phyloP scores from a whole-genome alignment of 169 alveolate genomes.

The Plasmodium adleri region DNA sequence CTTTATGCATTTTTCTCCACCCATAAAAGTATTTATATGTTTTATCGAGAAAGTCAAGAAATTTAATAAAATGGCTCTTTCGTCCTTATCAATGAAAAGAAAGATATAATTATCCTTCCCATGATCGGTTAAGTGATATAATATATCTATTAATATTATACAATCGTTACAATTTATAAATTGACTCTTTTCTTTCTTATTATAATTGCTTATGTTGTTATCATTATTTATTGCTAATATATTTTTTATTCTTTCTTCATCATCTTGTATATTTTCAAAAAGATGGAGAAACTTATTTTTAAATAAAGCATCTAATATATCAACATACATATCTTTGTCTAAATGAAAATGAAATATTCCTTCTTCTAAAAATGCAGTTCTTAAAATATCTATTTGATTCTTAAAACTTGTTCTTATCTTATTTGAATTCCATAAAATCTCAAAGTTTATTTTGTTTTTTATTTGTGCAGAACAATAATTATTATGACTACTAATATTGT shows the following conservation, averaged over 20 bases:
- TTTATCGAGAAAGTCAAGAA: constrained; percentile 35
- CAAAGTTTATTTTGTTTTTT: constrained; percentile 74
- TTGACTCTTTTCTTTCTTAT: background rate
- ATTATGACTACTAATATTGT: background rate
- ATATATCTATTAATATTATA: constrained; percentile 43
- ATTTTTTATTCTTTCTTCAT: constrained; percentile 7
- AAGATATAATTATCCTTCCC: constrained; percentile 64
- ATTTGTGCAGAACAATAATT: constrained; percentile 13
- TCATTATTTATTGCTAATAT: background rate
- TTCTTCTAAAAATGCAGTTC: constrained; percentile 76
- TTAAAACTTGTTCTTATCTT: constrained; percentile 49
- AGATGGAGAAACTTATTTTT: constrained; percentile 33
- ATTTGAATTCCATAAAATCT: constrained; percentile 69
- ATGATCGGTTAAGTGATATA: constrained; percentile 41
- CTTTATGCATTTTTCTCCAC: constrained; percentile 58
- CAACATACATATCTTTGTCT: constrained; percentile 69
- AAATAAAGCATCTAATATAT: constrained; percentile 57
- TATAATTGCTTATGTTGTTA: background rate
- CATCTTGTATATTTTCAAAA: constrained; percentile 36
- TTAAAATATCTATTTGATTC: constrained; percentile 63
- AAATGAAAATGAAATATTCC: constrained; percentile 47
- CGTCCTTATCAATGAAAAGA: constrained; percentile 64
- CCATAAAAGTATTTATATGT: constrained; percentile 37
- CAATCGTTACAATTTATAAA: constrained; percentile 16
- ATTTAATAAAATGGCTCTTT: constrained; percentile 24